Evolutionary conservation across 2,329 filamentous ascomycete species (phyloP).

Genomic region (Fusarium torulosum): DNA sequence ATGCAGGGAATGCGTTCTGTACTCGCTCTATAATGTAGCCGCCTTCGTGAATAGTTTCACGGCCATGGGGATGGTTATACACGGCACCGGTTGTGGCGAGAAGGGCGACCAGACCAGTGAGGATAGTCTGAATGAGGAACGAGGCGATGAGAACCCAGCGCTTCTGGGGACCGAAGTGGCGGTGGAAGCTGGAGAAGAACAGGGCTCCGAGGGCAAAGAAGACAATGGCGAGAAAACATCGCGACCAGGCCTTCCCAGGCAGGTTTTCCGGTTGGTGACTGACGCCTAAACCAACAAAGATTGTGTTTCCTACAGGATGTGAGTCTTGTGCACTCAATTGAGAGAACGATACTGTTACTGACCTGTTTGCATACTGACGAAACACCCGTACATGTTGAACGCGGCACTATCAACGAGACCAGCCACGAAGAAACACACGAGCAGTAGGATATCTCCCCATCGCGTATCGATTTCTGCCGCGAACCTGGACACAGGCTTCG

Average conservation of each 20-base stretch:
- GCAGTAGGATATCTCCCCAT: constrained; percentile 45
- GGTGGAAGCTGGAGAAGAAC: constrained; percentile 48
- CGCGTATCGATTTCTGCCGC: constrained; percentile 35
- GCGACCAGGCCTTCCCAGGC: constrained; percentile 46
- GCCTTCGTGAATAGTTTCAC: constrained; percentile 28
- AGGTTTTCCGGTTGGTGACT: constrained; percentile 47
- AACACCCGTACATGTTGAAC: constrained; percentile 49
- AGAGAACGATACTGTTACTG: not conserved
- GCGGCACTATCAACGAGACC: constrained; percentile 48
- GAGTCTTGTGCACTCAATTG: not conserved
- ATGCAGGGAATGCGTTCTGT: constrained; percentile 39
- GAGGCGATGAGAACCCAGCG: constrained; percentile 45
- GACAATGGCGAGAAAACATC: constrained; percentile 47
- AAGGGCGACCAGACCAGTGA: constrained; percentile 45
- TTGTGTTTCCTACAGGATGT: constrained; percentile 44
- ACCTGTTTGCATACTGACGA: constrained; percentile 50
- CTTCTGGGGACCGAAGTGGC: constrained; percentile 45
- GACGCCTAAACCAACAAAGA: constrained; percentile 46
- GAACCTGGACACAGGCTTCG: constrained; percentile 19
- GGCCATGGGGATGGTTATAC: constrained; percentile 34
- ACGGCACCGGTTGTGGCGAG: constrained; percentile 46
- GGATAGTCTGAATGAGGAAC: constrained; percentile 39
- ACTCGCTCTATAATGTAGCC: constrained; percentile 44
- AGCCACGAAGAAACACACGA: constrained; percentile 46
- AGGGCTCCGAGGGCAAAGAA: constrained; percentile 45